A percentile compares a stretch with the other conserved stretches of the same genome.
Evolutionary conservation across 2,329 filamentous ascomycete species (phyloP).

Genomic region (Colletotrichum gigasporum): DNA sequence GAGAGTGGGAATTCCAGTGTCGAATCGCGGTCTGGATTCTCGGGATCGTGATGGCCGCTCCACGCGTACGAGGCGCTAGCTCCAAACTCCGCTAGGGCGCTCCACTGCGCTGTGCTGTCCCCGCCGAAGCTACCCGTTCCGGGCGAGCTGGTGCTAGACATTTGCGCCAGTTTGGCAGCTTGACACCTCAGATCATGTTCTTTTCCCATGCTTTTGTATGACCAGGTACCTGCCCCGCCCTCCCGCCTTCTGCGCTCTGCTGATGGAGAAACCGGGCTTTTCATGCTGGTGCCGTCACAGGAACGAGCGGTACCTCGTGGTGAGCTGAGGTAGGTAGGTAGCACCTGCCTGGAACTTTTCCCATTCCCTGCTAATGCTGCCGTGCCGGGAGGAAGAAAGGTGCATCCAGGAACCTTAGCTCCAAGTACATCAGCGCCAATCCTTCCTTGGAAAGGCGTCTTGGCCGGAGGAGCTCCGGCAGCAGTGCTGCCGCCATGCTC

Average conservation of each 20-base stretch:
- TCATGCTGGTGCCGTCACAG: background rate
- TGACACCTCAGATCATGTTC: background rate
- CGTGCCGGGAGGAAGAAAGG: background rate
- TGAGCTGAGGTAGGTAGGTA: background rate
- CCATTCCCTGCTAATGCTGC: background rate
- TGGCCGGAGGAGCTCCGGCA: background rate
- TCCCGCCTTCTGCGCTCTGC: background rate
- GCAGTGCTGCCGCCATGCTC: too few species aligned
- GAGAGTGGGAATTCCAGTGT: background rate
- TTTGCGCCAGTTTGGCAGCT: too few species aligned
- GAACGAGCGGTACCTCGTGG: background rate
- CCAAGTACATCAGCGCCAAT: background rate
- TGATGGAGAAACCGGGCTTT: background rate
- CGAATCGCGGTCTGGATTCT: constrained; percentile 22
- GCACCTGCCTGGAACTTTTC: background rate
- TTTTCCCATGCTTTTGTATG: constrained; percentile 13
- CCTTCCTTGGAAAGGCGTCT: background rate
- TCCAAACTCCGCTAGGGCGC: constrained; percentile 4
- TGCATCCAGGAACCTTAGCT: background rate
- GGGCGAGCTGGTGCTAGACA: background rate
- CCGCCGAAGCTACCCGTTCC: constrained; percentile 28
- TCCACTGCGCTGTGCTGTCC: background rate
- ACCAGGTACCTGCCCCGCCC: constrained; percentile 1
- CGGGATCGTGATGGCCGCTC: constrained; percentile 25
- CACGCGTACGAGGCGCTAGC: constrained; percentile 1